Conservation (phyloP, 1,284 basidiomycete genomes). For the Quambalaria eucalypti region DNA sequence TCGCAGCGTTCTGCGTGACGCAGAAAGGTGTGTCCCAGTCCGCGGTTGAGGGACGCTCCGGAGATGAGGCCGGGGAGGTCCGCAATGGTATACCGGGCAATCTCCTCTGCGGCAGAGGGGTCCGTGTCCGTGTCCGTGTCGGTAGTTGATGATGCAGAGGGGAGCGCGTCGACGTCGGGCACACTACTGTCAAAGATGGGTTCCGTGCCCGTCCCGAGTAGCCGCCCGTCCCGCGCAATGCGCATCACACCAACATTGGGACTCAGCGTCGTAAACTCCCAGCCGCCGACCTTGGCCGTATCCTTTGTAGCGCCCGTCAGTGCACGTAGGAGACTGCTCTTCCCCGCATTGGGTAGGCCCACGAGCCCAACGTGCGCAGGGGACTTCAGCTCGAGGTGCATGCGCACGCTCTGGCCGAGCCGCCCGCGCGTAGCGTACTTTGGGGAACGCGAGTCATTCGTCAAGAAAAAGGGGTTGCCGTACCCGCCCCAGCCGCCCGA, state of each 20-base stretch:
- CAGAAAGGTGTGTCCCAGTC: slow-evolving; percentile 86
- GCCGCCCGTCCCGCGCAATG: slow-evolving; percentile 46
- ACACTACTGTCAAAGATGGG: slow-evolving; percentile 2
- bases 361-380: slow-evolving; percentile 90
- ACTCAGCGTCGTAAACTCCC: slow-evolving; percentile 89
- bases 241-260: slow-evolving; percentile 89
- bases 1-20: slow-evolving; percentile 85
- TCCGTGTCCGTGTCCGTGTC: neutral
- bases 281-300: slow-evolving; percentile 72
- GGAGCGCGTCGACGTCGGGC: neutral
- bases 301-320: slow-evolving; percentile 61
- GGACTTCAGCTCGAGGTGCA: slow-evolving; percentile 87
- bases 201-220: slow-evolving; percentile 12
- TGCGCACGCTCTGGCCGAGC: slow-evolving; percentile 69
- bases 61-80: slow-evolving; percentile 91
- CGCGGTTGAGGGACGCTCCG: slow-evolving; percentile 75
- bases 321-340: slow-evolving; percentile 71
- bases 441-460: slow-evolving; percentile 49
- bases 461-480: slow-evolving; percentile 80
- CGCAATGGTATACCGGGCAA: slow-evolving; percentile 69
- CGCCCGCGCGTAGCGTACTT: slow-evolving; percentile 56
- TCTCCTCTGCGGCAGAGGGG: neutral
- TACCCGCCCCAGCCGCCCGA: slow-evolving; percentile 73
- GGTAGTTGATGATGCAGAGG: neutral
- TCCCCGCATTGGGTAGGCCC: slow-evolving; percentile 82